Percentiles rank a stretch among this genome's conserved stretches.
These are phyloP conservation scores for Hymenoscyphus linearis DNA, from an alignment of 2,329 filamentous ascomycete genomes.

Conservation along the genomic window DNA sequence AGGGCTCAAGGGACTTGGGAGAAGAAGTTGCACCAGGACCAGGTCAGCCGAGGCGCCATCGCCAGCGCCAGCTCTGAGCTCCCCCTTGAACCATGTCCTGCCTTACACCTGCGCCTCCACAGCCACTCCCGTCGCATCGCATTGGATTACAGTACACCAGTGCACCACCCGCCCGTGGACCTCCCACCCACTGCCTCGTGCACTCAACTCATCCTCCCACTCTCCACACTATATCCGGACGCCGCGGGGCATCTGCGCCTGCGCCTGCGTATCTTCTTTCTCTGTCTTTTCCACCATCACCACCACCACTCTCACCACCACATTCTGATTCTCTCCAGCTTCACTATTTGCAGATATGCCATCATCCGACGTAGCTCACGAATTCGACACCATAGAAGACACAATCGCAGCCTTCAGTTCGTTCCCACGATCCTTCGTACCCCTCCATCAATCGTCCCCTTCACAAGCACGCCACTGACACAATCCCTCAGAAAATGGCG, in stretches of 20 bases:
- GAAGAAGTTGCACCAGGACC: too few species aligned
- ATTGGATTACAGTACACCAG: too few species aligned
- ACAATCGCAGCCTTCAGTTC: slow-evolving; percentile 59
- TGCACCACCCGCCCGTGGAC: too few species aligned
- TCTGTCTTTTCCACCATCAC: neutral
- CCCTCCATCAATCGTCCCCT: neutral
- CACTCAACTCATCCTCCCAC: slow-evolving; percentile 1
- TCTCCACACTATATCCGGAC: slow-evolving; percentile 10
- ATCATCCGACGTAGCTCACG: slow-evolving; percentile 28
- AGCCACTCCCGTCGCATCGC: too few species aligned
- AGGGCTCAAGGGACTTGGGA: too few species aligned
- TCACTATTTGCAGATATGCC: slow-evolving; percentile 23
- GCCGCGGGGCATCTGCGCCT: slow-evolving; percentile 13
- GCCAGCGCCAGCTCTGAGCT: too few species aligned
- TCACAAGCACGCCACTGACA: slow-evolving; percentile 11
- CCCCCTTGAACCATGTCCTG: too few species aligned
- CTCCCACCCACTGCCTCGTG: too few species aligned
- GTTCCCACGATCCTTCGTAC: slow-evolving; percentile 29
- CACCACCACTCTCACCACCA: neutral
- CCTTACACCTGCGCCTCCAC: too few species aligned
- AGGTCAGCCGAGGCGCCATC: neutral
- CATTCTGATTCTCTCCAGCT: neutral
- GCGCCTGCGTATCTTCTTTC: neutral
- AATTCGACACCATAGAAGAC: slow-evolving; percentile 62
- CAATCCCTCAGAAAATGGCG: slow-evolving; percentile 56